phyloP scores from a whole-genome alignment of 139 green algal genomes.

The Monoraphidium neglectum region DNA sequence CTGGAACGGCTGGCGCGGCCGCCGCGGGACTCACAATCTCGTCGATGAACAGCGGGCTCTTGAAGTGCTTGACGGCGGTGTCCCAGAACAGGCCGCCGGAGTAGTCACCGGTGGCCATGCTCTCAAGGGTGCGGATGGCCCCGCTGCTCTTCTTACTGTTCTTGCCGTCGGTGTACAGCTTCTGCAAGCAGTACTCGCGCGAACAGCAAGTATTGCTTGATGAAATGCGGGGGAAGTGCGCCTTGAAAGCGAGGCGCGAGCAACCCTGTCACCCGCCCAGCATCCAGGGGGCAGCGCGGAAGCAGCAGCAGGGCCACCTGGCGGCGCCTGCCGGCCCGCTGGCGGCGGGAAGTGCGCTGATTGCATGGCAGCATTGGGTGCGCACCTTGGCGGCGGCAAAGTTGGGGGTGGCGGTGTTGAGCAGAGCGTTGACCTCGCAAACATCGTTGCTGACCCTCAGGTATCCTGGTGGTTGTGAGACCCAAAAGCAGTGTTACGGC shows the following conservation, averaged over 20 bases:
- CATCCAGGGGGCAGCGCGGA: too few species aligned
- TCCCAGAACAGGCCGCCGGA: constrained; percentile 10
- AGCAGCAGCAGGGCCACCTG: too few species aligned
- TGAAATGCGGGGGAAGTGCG: too few species aligned
- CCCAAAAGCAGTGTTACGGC: too few species aligned
- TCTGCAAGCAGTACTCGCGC: neutral
- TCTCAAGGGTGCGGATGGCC: constrained; percentile 13
- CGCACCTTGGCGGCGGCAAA: constrained; percentile 1
- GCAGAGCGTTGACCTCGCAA: constrained; percentile 30
- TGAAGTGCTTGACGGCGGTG: constrained; percentile 3
- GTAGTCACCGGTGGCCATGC: constrained; percentile 1
- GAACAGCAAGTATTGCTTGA: too few species aligned
- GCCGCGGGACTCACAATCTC: neutral
- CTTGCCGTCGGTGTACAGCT: constrained; percentile 26
- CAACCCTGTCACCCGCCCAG: too few species aligned
- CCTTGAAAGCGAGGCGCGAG: too few species aligned
- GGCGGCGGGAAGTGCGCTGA: too few species aligned
- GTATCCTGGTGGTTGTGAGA: constrained; percentile 10
- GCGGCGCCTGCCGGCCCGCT: too few species aligned
- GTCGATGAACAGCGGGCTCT: constrained; percentile 17
- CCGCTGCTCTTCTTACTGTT: constrained; percentile 23
- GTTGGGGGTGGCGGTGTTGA: constrained; percentile 4
- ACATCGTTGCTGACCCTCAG: constrained; percentile 24
- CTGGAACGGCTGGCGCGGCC: too few species aligned
- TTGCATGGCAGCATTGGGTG: too few species aligned